Evolutionary conservation across 495 filamentous ascomycete species (phyloP), one percentile per base, ranked within the genome.

Genomic region (Penicillium herquei): DNA sequence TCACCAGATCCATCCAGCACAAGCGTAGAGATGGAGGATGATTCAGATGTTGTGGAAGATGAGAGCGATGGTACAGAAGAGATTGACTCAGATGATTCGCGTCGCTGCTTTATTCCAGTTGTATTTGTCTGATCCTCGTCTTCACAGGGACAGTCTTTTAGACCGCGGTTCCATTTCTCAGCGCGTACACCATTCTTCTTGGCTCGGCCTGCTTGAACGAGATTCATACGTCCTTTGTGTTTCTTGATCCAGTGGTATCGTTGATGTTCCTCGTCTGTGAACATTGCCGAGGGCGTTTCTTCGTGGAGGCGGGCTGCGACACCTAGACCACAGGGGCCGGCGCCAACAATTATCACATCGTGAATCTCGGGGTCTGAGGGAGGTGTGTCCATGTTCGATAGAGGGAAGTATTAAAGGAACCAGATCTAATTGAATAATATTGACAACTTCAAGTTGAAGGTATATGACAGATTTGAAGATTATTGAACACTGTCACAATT

Each of bases 221-320:
- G 70, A 52, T 66, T 72, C 72, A 79, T 81, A 18, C 68, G 62
- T 0, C 74, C 72, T 13, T 70, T 70, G 56, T 85, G 77, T 54
- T 77, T 80, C 48, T 74, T 76, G 50, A 87, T 83, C 83, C 83
- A 86, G 62, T 85, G 81, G 62, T 84, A 87, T 9, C 83, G 77
- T 48, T 81, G 77, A 58, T 88, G 84, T 57, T 86, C 84, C 52
- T 83, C 81, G 64, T 86, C 85, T 3, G 84, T 86, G 70, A 87
- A 87, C 37, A 85, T 76, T 11, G 83, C 81, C 0, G 81, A 85
- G 7, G 84, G 83, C 2, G 83, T 86, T 49, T 73, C 72, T 70
- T 87, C 83, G 40, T 71, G 75, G 1, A 88, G 70, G 5, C 83
- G 77, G 3, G 83, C 79, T 7, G 84, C 84, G 32, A 82, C 78